These are phyloP conservation scores for Pseudomassariella vexata DNA, from an alignment of 2,329 filamentous ascomycete genomes.

Conservation along the genomic window DNA sequence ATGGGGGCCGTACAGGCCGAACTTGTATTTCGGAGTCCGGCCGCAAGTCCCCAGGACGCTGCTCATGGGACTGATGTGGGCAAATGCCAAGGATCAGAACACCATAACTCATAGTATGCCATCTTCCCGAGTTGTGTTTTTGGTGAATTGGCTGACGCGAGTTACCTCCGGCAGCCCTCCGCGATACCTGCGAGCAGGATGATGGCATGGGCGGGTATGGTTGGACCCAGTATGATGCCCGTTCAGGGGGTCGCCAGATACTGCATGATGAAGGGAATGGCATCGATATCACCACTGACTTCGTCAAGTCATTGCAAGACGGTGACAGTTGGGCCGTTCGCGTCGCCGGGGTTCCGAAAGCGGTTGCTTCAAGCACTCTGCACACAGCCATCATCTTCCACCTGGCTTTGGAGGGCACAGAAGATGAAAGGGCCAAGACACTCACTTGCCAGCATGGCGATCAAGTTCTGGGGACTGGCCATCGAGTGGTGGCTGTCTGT, in stretches of 20 bases:
- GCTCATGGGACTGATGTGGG: conserved; percentile 79
- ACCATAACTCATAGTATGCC: conserved; percentile 3
- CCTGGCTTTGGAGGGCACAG: conserved; percentile 54
- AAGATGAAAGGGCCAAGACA: conserved; percentile 21
- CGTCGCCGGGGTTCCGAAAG: conserved; percentile 54
- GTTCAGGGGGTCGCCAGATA: conserved; percentile 58
- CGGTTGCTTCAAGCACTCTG: conserved; percentile 46
- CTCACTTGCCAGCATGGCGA: not conserved
- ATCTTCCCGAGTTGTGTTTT: not conserved
- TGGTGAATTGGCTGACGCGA: not conserved
- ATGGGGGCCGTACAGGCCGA: conserved; percentile 89
- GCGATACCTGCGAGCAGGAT: conserved; percentile 65
- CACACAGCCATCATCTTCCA: conserved; percentile 59
- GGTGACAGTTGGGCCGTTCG: conserved; percentile 60
- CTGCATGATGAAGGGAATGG: conserved; percentile 61
- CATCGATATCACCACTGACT: conserved; percentile 64
- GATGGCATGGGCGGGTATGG: conserved; percentile 65
- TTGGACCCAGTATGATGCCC: conserved; percentile 65
- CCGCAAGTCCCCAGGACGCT: conserved; percentile 75
- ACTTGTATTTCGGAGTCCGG: conserved; percentile 83
- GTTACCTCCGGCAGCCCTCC: conserved; percentile 41
- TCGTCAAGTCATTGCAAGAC: conserved; percentile 64
- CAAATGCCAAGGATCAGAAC: conserved; percentile 36
- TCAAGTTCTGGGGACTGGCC: conserved; percentile 9
- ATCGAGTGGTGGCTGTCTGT: conserved; percentile 48